phyloP scores from a whole-genome alignment of 2,329 filamentous ascomycete species.

The Phaeosphaeria sp. region DNA sequence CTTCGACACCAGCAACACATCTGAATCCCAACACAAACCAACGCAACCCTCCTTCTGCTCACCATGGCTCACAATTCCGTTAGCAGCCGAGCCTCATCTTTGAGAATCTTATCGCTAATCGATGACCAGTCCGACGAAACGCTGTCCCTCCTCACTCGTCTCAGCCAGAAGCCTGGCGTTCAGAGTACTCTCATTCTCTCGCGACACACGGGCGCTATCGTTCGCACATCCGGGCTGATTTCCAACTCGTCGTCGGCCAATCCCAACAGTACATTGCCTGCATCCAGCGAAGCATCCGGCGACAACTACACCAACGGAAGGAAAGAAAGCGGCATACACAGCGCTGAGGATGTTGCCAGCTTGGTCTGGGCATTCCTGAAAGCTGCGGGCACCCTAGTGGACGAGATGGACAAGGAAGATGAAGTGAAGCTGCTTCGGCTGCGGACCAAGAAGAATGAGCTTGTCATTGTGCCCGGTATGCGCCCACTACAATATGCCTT shows the following conservation, averaged over 20 bases:
- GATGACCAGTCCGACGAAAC: conserved; percentile 60
- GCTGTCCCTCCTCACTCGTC: conserved; percentile 69
- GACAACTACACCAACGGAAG: conserved; percentile 43
- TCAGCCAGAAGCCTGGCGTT: conserved; percentile 80
- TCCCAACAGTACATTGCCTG: conserved; percentile 47
- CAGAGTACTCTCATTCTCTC: conserved; percentile 80
- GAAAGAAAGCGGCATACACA: conserved; percentile 59
- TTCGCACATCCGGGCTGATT: conserved; percentile 75
- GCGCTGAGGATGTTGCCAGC: conserved; percentile 74
- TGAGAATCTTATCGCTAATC: conserved; percentile 2
- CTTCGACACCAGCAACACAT: background rate
- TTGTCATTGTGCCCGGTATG: conserved; percentile 76
- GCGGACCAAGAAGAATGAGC: conserved; percentile 83
- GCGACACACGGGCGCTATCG: conserved; percentile 72
- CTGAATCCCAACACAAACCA: background rate
- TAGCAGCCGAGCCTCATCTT: conserved; percentile 3
- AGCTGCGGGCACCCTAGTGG: conserved; percentile 71
- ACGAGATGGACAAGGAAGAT: conserved; percentile 77
- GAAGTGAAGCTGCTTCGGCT: conserved; percentile 78
- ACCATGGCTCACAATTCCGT: conserved; percentile 42
- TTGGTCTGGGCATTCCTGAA: conserved; percentile 80
- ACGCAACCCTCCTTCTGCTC: background rate
- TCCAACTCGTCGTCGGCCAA: conserved; percentile 63
- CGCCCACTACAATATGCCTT: background rate
- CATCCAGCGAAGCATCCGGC: conserved; percentile 37